Conservation (phyloP, 176 grass and related monocot genomes). For the Alopecurus myosuroides region DNA sequence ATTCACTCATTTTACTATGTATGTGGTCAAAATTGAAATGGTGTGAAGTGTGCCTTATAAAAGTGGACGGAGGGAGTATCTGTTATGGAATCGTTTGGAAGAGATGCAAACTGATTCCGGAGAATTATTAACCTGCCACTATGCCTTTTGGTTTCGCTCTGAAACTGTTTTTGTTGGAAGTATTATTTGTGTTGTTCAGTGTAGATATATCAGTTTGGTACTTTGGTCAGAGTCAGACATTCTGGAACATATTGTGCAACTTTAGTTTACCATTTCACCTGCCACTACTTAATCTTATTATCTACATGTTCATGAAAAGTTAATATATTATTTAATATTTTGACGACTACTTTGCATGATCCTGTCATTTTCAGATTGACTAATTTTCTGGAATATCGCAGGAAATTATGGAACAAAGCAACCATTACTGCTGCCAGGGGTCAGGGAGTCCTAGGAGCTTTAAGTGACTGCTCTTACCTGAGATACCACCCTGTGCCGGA, state of each 20-base stretch:
- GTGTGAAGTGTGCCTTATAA: no score
- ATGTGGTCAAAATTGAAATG: no score
- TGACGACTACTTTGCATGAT: background rate
- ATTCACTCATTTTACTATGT: no score
- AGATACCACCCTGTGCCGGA: constrained; percentile 82
- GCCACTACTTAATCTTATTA: background rate
- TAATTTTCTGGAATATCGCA: background rate
- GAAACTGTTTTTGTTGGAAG: background rate
- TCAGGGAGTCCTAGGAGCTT: constrained; percentile 1
- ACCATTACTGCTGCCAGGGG: background rate
- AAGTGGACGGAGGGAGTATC: no score
- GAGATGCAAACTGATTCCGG: background rate
- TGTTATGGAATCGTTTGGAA: background rate
- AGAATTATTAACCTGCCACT: constrained; percentile 2
- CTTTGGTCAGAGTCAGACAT: background rate
- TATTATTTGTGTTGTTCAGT: background rate
- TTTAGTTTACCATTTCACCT: background rate
- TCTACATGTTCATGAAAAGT: background rate
- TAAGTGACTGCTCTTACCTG: constrained; percentile 55
- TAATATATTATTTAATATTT: background rate
- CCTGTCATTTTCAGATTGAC: background rate
- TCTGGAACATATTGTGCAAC: background rate
- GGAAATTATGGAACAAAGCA: background rate
- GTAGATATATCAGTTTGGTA: background rate
- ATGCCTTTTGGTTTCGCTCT: background rate